Evolutionary conservation across 371 early-diverging fungal genomes (phyloP), one percentile per base, ranked within the genome.

Genomic region (Saksenaea vasiformis): DNA sequence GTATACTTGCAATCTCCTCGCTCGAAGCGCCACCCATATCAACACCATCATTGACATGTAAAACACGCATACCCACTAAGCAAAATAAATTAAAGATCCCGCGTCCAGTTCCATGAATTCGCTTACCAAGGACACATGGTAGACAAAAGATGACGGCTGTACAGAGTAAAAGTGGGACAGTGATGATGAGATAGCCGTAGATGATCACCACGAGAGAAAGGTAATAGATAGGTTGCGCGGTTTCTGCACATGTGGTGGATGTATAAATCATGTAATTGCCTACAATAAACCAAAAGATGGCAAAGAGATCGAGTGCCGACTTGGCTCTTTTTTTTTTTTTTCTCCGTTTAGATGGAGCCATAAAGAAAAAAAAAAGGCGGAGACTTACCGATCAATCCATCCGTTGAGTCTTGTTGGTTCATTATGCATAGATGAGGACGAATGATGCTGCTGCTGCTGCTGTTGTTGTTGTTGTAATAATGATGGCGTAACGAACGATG

Each of bases 181-280:
- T 74, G 39, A 92, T 76, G 38, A 88, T 83, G 36, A 90, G 58
- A 59, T 91, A 92, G 2, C 90, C 90, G 56, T 89, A 69, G 2
- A 89, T 63, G 64, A 92, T 85, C 65, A 85, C 71, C 27, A 76
- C 71, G 15, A 91, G 61, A 1, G 90, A 80, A 1, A 84, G 64
- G 47, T 85, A 85, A 64, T 86, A 90, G 1, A 91, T 63, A 27
- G 80, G 79, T 0, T 85, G 84, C 22, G 89, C 87, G 9, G 75
- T 76, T 5, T 69, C 55, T 22, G 79, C 77, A 65, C 87, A 90
- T 3, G 67, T 73, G 4, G 74, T 67, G 13, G 82, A 79, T 3
- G 86, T 77, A 62, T 90, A 90, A 14, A 89, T 61, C 67, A 89
- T 81, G 63, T 88, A 86, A 65, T 91, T 91, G 65, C 90, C 90